Evolutionary conservation across 495 filamentous ascomycete species (phyloP).

Genomic region (Peziza echinospora): DNA sequence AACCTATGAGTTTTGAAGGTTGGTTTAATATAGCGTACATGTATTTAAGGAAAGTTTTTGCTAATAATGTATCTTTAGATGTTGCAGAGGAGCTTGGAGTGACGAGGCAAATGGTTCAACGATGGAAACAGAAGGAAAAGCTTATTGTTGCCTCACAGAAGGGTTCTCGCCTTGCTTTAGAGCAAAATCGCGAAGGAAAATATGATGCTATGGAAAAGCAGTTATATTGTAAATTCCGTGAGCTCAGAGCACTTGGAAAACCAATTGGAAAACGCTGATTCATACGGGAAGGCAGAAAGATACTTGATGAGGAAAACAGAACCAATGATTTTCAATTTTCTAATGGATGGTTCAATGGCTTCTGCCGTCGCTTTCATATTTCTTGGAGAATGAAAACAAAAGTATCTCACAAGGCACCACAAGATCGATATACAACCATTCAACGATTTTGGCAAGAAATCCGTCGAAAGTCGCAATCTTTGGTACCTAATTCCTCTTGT

Average conservation of each 20-base stretch:
- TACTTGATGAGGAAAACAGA: background rate
- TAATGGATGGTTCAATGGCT: background rate
- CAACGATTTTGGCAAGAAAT: too few species aligned
- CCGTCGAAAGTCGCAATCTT: too few species aligned
- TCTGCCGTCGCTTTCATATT: background rate
- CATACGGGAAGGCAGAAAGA: background rate
- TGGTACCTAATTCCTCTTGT: too few species aligned
- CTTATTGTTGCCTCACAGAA: background rate
- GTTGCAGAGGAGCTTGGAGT: background rate
- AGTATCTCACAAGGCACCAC: background rate
- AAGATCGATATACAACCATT: too few species aligned
- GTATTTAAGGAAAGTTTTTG: too few species aligned
- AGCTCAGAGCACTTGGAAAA: background rate
- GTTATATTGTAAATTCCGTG: background rate
- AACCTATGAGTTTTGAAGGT: too few species aligned
- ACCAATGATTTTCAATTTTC: background rate
- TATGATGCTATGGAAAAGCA: background rate
- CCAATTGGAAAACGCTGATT: background rate
- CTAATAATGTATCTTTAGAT: too few species aligned
- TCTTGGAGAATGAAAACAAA: background rate
- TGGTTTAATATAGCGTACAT: too few species aligned
- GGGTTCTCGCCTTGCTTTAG: background rate
- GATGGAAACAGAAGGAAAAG: background rate
- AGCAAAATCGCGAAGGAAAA: background rate
- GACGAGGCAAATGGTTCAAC: background rate